Evolutionary conservation across 2,329 filamentous ascomycete genomes (phyloP), one percentile per base, ranked within the genome.

Genomic region (Nigrospora sphaerica): DNA sequence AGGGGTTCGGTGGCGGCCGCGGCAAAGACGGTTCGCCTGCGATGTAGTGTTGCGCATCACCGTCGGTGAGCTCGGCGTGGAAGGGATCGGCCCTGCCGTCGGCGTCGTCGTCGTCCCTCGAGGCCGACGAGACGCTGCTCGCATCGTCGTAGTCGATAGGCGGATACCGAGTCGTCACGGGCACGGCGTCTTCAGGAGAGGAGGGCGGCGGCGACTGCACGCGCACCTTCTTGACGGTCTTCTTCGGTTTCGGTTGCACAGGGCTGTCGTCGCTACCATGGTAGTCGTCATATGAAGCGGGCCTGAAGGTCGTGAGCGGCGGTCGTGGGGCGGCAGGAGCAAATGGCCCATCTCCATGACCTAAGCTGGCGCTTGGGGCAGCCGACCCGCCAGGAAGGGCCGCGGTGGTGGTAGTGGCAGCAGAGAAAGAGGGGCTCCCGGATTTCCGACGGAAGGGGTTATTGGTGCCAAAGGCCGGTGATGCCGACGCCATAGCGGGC

Each of bases 141-240:
- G 57, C 57, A 23, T 61, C 62, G 46, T 57, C 46, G 39, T 49
- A 32, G 44, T 47, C 19, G 32, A 39, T 35, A 12, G 56, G 42
- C 7, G 54, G 51, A 43, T 53, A 59, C n/a, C 39, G 37, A 36
- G 48, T 56, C 38, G 54, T 56, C 39, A 53, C 60, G 19, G 59
- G 61, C 34, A 63, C 64, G 58, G 65, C 62, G 56, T 75, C 77
- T 53, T 79, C 76, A 53, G 77, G 75, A 12, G 75, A 76, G n/a
- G 75, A 73, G 3, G 80, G 79, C 48, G 79, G 80, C 44, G 81
- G 81, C 37, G 80, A 83, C 58, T 83, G 74, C 10, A 85, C 77
- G 57, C 83, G 79, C 49, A 87, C 83, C 57, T 79, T 85, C 66
- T 86, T 85, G 49, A 77, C 72, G 35, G 79, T 70, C 69, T 76